phyloP scores from a whole-genome alignment of 2,329 filamentous ascomycete genomes.

The Trichoderma koningiopsis region DNA sequence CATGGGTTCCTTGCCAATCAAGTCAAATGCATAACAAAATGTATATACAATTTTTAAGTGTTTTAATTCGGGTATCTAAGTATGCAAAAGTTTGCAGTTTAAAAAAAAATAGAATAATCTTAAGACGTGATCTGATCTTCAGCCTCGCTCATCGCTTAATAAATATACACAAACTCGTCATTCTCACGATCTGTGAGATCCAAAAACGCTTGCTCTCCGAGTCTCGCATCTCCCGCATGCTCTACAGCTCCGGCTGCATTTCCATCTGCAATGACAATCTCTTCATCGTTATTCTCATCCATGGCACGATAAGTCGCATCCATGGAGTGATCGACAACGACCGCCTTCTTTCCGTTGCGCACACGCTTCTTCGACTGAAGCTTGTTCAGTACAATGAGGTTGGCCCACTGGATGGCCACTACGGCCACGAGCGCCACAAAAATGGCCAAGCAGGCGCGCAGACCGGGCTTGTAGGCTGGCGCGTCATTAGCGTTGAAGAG shows the following conservation, averaged over 20 bases:
- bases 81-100: too few relatives aligned
- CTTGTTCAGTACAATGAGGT: constrained; percentile 59
- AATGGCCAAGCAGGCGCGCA: constrained; percentile 57
- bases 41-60: neutral
- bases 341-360: constrained; percentile 60
- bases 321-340: constrained; percentile 64
- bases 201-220: constrained; percentile 56
- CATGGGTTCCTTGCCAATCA: neutral
- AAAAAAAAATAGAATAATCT: too few relatives aligned
- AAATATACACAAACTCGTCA: constrained; percentile 68
- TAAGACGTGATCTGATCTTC: neutral
- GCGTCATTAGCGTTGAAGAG: constrained; percentile 61
- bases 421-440: constrained; percentile 56
- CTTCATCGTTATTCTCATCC: constrained; percentile 16
- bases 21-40: neutral
- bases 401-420: constrained; percentile 55
- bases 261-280: constrained; percentile 12
- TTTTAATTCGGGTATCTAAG: too few relatives aligned
- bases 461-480: constrained; percentile 59
- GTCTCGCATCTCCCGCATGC: constrained; percentile 8
- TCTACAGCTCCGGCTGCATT: constrained; percentile 2
- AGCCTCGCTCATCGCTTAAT: constrained; percentile 43
- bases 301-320: constrained; percentile 48
- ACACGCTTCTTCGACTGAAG: constrained; percentile 57
- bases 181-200: constrained; percentile 68